Percentiles rank a stretch among this genome's conserved stretches.
Conservation (phyloP, 176 grass and related monocot genomes). For the Zoysia pacifica region DNA sequence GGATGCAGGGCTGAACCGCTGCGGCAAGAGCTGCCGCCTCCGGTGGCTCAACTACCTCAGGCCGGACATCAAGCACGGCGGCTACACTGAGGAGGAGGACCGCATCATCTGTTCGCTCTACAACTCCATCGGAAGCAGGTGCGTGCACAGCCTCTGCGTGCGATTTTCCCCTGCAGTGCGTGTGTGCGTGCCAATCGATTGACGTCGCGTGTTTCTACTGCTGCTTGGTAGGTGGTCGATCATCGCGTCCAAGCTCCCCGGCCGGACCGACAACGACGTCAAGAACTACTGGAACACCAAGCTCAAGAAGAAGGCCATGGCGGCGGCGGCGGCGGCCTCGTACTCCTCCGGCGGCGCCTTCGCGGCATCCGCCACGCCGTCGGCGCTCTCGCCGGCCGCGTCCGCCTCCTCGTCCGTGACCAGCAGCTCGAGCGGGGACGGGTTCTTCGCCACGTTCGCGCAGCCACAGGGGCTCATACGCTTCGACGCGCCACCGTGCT, state of each 20-base stretch:
- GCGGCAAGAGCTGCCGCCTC: slow-evolving; percentile 88
- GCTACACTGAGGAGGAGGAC: slow-evolving; percentile 86
- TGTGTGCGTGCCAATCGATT: background rate
- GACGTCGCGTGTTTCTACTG: background rate
- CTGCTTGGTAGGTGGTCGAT: slow-evolving; percentile 67
- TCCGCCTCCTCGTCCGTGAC: slow-evolving; percentile 41
- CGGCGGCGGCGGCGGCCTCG: background rate
- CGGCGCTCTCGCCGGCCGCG: slow-evolving; percentile 31
- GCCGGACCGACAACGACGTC: slow-evolving; percentile 94
- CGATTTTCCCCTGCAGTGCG: background rate
- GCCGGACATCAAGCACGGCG: slow-evolving; percentile 81
- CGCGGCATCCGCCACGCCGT: slow-evolving; percentile 21
- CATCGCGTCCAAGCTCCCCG: slow-evolving; percentile 84
- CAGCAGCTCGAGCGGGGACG: slow-evolving; percentile 42
- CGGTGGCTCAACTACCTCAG: slow-evolving; percentile 91
- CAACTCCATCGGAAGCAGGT: slow-evolving; percentile 72
- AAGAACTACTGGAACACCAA: slow-evolving; percentile 99
- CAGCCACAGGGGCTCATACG: background rate
- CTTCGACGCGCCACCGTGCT: slow-evolving; percentile 24
- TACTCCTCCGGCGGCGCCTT: background rate
- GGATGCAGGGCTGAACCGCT: slow-evolving; percentile 72
- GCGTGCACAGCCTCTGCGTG: slow-evolving; percentile 1
- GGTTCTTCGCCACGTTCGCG: slow-evolving; percentile 31
- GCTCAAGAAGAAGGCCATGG: slow-evolving; percentile 84
- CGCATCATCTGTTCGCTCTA: slow-evolving; percentile 69